Conservation (phyloP, 805 yeast species). For the Spathaspora passalidarum region DNA sequence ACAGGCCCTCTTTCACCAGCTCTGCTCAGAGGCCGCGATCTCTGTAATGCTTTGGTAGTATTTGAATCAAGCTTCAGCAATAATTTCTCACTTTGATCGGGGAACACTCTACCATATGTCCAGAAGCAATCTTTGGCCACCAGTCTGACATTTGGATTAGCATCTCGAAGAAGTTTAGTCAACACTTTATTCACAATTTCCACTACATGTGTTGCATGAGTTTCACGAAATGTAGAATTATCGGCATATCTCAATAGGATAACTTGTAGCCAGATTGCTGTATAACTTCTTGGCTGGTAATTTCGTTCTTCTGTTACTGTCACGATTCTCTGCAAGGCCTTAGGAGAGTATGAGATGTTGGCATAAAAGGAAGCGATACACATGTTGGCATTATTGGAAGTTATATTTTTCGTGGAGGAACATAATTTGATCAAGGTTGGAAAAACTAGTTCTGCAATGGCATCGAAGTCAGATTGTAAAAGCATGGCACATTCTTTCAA, state of each 20-base stretch:
- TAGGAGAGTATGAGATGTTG: conserved; percentile 51
- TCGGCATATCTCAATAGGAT: conserved; percentile 50
- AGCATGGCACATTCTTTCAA: conserved; percentile 61
- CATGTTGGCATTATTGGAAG: conserved; percentile 56
- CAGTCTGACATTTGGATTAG: conserved; percentile 78
- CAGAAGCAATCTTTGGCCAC: conserved; percentile 72
- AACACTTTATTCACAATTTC: conserved; percentile 52
- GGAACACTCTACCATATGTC: conserved; percentile 57
- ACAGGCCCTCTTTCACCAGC: neutral
- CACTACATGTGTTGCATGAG: conserved; percentile 23
- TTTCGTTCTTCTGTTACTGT: conserved; percentile 65
- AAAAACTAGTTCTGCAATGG: conserved; percentile 47
- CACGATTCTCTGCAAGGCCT: conserved; percentile 49
- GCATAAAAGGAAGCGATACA: conserved; percentile 54
- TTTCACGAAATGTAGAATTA: conserved; percentile 23
- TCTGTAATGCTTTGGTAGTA: conserved; percentile 58
- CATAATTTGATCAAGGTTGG: conserved; percentile 51
- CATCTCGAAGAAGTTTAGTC: conserved; percentile 65
- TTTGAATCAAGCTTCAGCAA: conserved; percentile 40
- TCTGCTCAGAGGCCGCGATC: conserved; percentile 43
- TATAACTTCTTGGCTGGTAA: conserved; percentile 64
- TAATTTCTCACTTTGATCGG: conserved; percentile 45
- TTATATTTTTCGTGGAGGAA: conserved; percentile 60
- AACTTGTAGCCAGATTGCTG: conserved; percentile 69
- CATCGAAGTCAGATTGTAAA: conserved; percentile 41